Evolutionary conservation across 2,329 filamentous ascomycete species (phyloP).

Genomic region (Didymella lethalis): DNA sequence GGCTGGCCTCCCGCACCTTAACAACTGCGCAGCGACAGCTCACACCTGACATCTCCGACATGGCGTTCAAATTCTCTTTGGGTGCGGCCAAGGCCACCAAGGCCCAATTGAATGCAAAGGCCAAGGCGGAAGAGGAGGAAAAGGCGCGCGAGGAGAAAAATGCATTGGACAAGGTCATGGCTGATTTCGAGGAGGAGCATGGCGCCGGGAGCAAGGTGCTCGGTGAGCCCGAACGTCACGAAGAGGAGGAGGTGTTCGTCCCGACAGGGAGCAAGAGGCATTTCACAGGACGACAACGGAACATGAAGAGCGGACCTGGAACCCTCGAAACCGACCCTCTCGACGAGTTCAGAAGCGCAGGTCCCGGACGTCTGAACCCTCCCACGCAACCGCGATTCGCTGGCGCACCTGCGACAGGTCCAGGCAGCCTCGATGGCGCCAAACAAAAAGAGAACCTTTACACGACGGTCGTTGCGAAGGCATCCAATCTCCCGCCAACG

Average conservation of each 20-base stretch:
- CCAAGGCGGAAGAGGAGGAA: conserved; percentile 42
- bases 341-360: conserved; percentile 31
- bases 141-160: conserved; percentile 44
- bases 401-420: conserved; percentile 22
- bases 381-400: conserved; percentile 30
- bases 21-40: conserved; percentile 3
- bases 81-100: conserved; percentile 37
- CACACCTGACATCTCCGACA: conserved; percentile 22
- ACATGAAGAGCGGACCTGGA: conserved; percentile 46
- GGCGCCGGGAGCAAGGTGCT: conserved; percentile 35
- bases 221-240: conserved; percentile 32
- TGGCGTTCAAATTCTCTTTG: conserved; percentile 45
- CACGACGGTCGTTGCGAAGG: conserved; percentile 42
- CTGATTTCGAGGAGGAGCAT: conserved; percentile 43
- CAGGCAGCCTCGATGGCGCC: conserved; percentile 24
- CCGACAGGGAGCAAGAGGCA: conserved; percentile 43
- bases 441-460: conserved; percentile 38
- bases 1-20: conserved; percentile 7
- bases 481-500: conserved; percentile 43
- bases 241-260: conserved; percentile 37
- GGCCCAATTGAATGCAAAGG: conserved; percentile 36
- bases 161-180: conserved; percentile 43
- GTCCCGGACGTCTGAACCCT: conserved; percentile 25
- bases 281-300: conserved; percentile 39
- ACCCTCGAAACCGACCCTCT: conserved; percentile 40